Percentiles rank a stretch among this genome's conserved stretches.
phyloP scores from a whole-genome alignment of 2,329 filamentous ascomycete species.

The Pyricularia pennisetigena region DNA sequence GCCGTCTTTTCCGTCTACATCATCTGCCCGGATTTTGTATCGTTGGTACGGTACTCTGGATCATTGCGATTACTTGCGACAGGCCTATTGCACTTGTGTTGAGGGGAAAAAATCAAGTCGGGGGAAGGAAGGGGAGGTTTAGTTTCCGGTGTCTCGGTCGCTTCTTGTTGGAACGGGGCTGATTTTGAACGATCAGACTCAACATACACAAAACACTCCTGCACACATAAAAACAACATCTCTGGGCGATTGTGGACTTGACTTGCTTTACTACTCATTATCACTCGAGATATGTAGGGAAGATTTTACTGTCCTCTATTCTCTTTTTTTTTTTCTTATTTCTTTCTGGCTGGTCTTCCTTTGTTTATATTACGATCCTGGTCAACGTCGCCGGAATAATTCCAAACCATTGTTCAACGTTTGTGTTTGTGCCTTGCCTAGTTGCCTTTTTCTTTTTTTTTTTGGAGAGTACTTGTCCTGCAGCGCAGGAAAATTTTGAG shows the following conservation, averaged over 20 bases:
- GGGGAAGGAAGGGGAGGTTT: not conserved
- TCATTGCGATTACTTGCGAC: not conserved
- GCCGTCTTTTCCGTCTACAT: conserved; percentile 1
- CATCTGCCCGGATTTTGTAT: conserved; percentile 5
- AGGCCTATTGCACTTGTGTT: conserved; percentile 1
- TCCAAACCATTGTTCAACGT: not conserved
- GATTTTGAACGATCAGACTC: not conserved
- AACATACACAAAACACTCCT: not conserved
- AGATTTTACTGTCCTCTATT: not conserved
- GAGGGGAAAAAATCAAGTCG: not conserved
- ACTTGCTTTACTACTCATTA: not conserved
- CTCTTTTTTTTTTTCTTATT: conserved; percentile 1
- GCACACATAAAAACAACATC: not conserved
- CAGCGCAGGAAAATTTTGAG: not conserved
- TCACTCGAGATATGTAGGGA: not conserved
- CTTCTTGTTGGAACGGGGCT: not conserved
- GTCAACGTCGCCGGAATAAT: not conserved
- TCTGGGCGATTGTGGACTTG: not conserved
- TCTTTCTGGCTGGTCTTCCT: conserved; percentile 6
- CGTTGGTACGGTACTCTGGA: not conserved
- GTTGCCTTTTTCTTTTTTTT: too few relatives aligned
- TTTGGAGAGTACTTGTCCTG: too few relatives aligned
- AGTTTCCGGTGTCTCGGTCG: not conserved
- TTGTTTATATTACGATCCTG: conserved; percentile 2
- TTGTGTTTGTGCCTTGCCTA: not conserved